Conservation (phyloP, 352 stramenopile genomes). For the Globisporangium acanthophoron region DNA sequence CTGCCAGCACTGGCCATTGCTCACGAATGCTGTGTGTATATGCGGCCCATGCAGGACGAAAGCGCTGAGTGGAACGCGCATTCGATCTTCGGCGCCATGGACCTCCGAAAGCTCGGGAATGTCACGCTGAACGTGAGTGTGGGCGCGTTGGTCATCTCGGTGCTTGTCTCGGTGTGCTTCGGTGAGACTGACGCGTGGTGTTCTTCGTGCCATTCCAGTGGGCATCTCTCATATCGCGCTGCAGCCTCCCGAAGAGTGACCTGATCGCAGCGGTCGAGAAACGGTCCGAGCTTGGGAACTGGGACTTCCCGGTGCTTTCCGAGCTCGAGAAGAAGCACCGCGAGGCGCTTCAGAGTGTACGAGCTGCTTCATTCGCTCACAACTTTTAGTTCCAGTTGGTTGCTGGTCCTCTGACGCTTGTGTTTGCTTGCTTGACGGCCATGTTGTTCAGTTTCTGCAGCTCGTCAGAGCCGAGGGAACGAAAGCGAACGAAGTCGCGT, state of each 20-base stretch:
- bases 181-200: not conserved
- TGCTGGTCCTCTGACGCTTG: not conserved
- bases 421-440: not conserved
- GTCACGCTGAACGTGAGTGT: slow-evolving; percentile 43
- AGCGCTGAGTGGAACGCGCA: slow-evolving; percentile 26
- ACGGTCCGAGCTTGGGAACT: slow-evolving; percentile 53
- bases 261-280: slow-evolving; percentile 30
- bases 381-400: not conserved
- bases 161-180: not conserved
- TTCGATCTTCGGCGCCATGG: slow-evolving; percentile 39
- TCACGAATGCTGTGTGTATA: not conserved
- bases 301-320: slow-evolving; percentile 40
- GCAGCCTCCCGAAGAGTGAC: slow-evolving; percentile 21
- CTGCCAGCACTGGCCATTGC: no score
- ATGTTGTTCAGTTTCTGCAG: slow-evolving; percentile 1
- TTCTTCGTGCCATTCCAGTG: slow-evolving; percentile 20
- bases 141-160: not conserved
- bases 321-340: slow-evolving; percentile 30
- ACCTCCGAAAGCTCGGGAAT: slow-evolving; percentile 38
- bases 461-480: not conserved
- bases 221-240: slow-evolving; percentile 40
- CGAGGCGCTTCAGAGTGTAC: slow-evolving; percentile 30
- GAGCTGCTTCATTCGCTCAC: not conserved
- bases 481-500: not conserved
- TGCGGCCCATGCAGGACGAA: slow-evolving; percentile 3